Percentiles rank a stretch among this genome's conserved stretches.
Evolutionary conservation across 192 early-diverging fungal species (phyloP).

Genomic region (Chytriomyces confervae): DNA sequence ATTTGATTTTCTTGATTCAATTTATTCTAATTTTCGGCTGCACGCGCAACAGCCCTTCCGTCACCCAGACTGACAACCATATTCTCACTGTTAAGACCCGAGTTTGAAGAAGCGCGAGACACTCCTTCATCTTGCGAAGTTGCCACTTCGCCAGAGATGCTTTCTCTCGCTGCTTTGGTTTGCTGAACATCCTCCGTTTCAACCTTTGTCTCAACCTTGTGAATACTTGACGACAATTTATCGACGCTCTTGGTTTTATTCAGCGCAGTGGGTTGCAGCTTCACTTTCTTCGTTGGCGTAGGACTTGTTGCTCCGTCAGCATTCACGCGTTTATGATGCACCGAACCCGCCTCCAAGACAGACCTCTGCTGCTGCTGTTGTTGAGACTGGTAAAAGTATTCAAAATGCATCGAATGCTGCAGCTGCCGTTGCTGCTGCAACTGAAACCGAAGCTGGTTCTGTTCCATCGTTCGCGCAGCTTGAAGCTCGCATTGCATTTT

Average conservation of each 20-base stretch:
- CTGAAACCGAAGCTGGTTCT: neutral
- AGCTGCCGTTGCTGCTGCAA: slow-evolving; percentile 1
- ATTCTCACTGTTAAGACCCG: neutral
- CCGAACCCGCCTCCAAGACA: neutral
- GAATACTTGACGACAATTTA: too few species aligned
- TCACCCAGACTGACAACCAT: neutral
- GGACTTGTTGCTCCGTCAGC: neutral
- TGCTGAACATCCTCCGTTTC: too few species aligned
- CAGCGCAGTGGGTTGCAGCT: too few species aligned
- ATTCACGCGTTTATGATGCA: neutral
- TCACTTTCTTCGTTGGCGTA: neutral
- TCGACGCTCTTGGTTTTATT: too few species aligned
- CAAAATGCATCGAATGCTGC: slow-evolving; percentile 3
- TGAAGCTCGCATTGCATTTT: slow-evolving; percentile 2
- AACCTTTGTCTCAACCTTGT: too few species aligned
- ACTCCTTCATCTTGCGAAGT: neutral
- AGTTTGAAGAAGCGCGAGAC: neutral
- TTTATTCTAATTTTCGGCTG: neutral
- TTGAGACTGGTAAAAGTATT: slow-evolving; percentile 1
- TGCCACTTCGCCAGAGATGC: too few species aligned
- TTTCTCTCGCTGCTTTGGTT: too few species aligned
- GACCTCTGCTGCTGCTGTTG: neutral
- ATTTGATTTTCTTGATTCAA: neutral
- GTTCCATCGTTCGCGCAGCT: neutral
- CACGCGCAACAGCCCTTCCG: neutral